These are phyloP conservation scores for Fusarium armeniacum DNA, from an alignment of 2,329 filamentous ascomycete genomes.

Conservation along the genomic window DNA sequence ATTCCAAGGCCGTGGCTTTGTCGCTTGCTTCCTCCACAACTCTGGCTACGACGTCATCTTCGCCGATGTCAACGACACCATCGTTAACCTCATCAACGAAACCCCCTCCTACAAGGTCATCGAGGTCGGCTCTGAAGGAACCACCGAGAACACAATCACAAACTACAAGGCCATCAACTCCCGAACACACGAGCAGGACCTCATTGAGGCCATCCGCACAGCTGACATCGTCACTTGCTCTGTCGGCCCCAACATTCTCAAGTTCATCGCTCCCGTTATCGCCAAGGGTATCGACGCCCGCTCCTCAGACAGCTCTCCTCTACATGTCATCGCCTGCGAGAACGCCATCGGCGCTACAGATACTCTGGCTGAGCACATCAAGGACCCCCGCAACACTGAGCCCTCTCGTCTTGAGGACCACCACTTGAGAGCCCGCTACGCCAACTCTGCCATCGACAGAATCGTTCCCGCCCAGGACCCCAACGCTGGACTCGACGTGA, in stretches of 20 bases:
- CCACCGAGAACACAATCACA: constrained; percentile 84
- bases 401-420: constrained; percentile 76
- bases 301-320: constrained; percentile 71
- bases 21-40: constrained; percentile 92
- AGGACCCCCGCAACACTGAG: constrained; percentile 78
- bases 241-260: constrained; percentile 94
- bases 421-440: constrained; percentile 83
- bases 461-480: constrained; percentile 93
- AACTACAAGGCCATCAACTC: constrained; percentile 99
- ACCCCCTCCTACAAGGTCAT: constrained; percentile 88
- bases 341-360: constrained; percentile 97
- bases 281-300: constrained; percentile 92
- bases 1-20: constrained; percentile 76
- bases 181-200: constrained; percentile 82
- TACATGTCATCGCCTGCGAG: constrained; percentile 97
- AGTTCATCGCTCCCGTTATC: constrained; percentile 95
- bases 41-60: constrained; percentile 97
- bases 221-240: constrained; percentile 96
- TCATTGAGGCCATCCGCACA: constrained; percentile 86
- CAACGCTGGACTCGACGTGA: constrained; percentile 87
- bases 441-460: constrained; percentile 98
- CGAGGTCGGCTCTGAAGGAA: constrained; percentile 88
- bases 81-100: constrained; percentile 84
- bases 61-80: constrained; percentile 87
- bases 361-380: constrained; percentile 85